Base-by-base conservation (phyloP, 2,329 filamentous ascomycete species). In the Teratosphaeria destructans region DNA sequence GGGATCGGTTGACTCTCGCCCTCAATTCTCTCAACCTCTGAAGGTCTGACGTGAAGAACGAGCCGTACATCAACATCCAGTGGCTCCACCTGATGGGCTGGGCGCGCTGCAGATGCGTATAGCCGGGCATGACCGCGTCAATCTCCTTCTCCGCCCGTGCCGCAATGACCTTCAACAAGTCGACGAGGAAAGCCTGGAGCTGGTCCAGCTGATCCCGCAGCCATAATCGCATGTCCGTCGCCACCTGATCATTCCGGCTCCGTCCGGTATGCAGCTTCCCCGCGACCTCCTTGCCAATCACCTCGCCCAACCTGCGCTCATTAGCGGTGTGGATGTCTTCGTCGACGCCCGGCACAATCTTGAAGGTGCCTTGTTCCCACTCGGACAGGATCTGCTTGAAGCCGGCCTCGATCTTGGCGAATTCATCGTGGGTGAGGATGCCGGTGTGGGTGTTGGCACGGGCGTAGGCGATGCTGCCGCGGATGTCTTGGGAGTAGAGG, bases 141-240 rank as follows among this genome's bases (percentile, higher is more conserved):
- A 92, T 85, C 68, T 94, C 88, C 39, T 78, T 75, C 79, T 90
- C 87, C 1, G 90, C 88, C 32, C 89, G 82, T 54, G 78, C 77
- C 39, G 85, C 81, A 14, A 86, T 83, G 55, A 91, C 87, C 68
- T 83, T 79, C 49, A 96, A 77, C 65, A 95, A 82, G 58, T 83
- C 81, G 52, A 84, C 78, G 4, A 96, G 79, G 67, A 85, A 84
- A 39, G 67, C 73, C 67, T 95, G 89, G 57, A 95, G 83, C 64
- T 79, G 79, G 59, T 81, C 81, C 60, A 96, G 78, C 76, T 88
- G 82, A 64, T 92, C 86, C 52, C 90, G 82, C 63, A 95, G 76
- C 90, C 90, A 96, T 73, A 96, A 79, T 62, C 90, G 86, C 88
- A 96, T 93, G 69, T 95, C 90, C 26, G 87, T 92, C 55, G 86